These are phyloP conservation scores for Collariella sp. DNA, from an alignment of 495 filamentous ascomycete species.

Conservation along the genomic window DNA sequence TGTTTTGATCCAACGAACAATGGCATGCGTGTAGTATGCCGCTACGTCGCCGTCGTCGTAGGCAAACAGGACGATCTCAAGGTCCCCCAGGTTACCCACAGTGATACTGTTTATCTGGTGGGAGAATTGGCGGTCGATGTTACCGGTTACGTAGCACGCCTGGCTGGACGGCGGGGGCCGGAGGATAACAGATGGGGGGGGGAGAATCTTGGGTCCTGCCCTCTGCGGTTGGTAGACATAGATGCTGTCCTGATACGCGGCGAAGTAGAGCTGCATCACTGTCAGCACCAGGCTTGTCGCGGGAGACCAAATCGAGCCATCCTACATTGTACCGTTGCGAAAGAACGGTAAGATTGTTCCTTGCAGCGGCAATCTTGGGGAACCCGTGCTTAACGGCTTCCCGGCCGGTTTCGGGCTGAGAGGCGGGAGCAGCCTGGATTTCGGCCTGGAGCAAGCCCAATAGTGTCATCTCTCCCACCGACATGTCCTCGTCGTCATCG, in stretches of 20 bases:
- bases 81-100: constrained; percentile 66
- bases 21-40: constrained; percentile 58
- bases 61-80: constrained; percentile 67
- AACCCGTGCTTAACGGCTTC: constrained; percentile 17
- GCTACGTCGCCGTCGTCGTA: constrained; percentile 88
- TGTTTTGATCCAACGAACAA: constrained; percentile 23
- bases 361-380: constrained; percentile 29
- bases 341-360: constrained; percentile 42
- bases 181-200: constrained; percentile 56
- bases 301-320: background rate
- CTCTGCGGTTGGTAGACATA: constrained; percentile 65
- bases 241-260: constrained; percentile 62
- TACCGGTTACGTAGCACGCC: constrained; percentile 38
- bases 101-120: constrained; percentile 75
- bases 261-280: constrained; percentile 53
- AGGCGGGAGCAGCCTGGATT: background rate
- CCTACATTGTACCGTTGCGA: constrained; percentile 42
- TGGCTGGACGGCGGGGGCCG: constrained; percentile 45
- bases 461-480: constrained; percentile 7
- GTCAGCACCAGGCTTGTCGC: constrained; percentile 2
- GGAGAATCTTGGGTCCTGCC: constrained; percentile 47
- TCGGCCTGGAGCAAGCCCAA: background rate
- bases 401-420: background rate
- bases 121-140: constrained; percentile 46
- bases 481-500: constrained; percentile 14